These are phyloP conservation scores for Alternaria brassicae DNA, from an alignment of 2,329 filamentous ascomycete genomes.

Conservation along the genomic window DNA sequence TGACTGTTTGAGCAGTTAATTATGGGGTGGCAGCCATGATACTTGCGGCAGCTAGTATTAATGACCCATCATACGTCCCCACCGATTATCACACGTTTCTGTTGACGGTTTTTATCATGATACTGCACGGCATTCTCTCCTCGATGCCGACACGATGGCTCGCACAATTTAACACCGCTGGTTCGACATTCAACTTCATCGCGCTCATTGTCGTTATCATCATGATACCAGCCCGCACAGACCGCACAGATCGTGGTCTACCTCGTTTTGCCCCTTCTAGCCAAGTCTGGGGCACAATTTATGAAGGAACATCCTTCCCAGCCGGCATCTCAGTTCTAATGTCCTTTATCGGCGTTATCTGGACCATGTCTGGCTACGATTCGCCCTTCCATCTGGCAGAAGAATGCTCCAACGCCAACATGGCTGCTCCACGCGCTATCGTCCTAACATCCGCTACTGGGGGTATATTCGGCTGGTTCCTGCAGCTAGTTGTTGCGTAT, in stretches of 20 bases:
- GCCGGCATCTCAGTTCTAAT: constrained; percentile 72
- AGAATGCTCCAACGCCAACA: constrained; percentile 75
- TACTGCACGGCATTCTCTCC: constrained; percentile 71
- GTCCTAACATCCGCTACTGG: constrained; percentile 72
- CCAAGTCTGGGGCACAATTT: constrained; percentile 70
- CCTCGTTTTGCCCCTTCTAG: constrained; percentile 66
- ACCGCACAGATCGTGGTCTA: constrained; percentile 58
- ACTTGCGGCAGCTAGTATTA: constrained; percentile 72
- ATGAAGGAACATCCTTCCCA: constrained; percentile 71
- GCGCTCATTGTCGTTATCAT: constrained; percentile 71
- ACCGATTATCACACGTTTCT: constrained; percentile 72
- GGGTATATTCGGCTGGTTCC: constrained; percentile 72
- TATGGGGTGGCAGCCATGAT: constrained; percentile 74
- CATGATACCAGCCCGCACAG: constrained; percentile 68
- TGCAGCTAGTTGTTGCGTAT: constrained; percentile 77
- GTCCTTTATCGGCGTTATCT: constrained; percentile 74
- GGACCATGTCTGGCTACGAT: constrained; percentile 74
- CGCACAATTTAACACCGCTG: constrained; percentile 72
- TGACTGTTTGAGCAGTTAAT: constrained; percentile 57
- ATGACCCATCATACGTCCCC: constrained; percentile 69
- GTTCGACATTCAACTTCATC: constrained; percentile 74
- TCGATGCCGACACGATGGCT: constrained; percentile 76
- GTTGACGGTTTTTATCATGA: constrained; percentile 70
- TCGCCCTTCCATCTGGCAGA: constrained; percentile 75
- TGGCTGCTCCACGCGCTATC: constrained; percentile 75